phyloP scores from a whole-genome alignment of 441 rosid genomes.

The Populus hybrid region DNA sequence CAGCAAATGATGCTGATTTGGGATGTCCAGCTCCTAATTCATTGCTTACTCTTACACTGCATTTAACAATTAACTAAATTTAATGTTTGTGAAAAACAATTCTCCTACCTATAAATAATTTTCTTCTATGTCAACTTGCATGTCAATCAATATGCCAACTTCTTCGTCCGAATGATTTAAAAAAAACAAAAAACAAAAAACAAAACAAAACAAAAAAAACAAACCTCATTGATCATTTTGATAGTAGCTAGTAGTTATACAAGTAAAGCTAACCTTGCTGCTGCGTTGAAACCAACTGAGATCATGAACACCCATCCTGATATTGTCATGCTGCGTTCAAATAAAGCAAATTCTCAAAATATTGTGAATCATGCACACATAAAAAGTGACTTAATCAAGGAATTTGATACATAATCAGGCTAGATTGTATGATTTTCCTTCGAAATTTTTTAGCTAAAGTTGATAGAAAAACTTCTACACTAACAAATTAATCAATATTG shows the following conservation, averaged over 20 bases:
- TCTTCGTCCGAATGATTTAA: background rate
- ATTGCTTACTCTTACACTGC: conserved; percentile 26
- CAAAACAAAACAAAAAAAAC: too few species aligned
- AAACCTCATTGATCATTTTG: too few species aligned
- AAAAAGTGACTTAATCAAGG: background rate
- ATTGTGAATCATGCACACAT: background rate
- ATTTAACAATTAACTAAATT: too few species aligned
- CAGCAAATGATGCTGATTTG: conserved; percentile 24
- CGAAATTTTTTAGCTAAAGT: background rate
- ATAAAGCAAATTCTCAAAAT: background rate
- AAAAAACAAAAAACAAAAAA: too few species aligned
- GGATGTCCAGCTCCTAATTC: conserved; percentile 26
- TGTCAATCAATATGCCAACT: background rate
- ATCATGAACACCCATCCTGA: conserved; percentile 61
- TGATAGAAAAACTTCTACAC: background rate
- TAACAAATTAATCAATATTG: background rate
- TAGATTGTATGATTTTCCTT: background rate
- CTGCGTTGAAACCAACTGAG: conserved; percentile 86
- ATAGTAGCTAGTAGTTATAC: too few species aligned
- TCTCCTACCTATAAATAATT: background rate
- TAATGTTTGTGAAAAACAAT: background rate
- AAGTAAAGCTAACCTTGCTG: conserved; percentile 54
- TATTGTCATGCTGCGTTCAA: conserved; percentile 53
- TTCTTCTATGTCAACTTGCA: background rate
- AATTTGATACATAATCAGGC: background rate